Conservation (phyloP, 2,329 filamentous ascomycete species). For the Fusarium pseudonygamai region DNA sequence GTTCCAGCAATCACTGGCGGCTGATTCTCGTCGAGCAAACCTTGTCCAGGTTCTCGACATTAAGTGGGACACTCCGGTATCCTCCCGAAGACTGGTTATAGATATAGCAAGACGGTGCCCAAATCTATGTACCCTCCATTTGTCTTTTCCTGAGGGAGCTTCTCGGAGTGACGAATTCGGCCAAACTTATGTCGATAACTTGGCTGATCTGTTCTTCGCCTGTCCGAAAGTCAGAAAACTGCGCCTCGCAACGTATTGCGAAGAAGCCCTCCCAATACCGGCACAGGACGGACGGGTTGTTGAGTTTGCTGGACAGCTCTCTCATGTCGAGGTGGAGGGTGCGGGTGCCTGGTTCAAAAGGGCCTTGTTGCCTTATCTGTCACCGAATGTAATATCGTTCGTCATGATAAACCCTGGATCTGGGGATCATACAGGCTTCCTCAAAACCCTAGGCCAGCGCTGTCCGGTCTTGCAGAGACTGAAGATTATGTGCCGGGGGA, state of each 20-base stretch:
- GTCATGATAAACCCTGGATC: too few relatives aligned
- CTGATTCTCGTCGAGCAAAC: neutral
- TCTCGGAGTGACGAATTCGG: neutral
- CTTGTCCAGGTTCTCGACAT: conserved; percentile 2
- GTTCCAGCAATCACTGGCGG: neutral
- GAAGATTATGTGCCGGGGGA: accelerated
- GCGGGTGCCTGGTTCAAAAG: neutral
- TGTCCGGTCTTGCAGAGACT: neutral
- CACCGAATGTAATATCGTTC: neutral
- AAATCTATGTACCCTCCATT: neutral
- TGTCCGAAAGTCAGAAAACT: neutral
- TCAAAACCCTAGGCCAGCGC: neutral
- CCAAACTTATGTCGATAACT: neutral
- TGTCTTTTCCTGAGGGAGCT: accelerated
- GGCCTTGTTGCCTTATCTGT: neutral
- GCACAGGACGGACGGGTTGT: too few relatives aligned
- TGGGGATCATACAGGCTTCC: neutral
- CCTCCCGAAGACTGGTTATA: neutral
- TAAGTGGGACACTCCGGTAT: neutral
- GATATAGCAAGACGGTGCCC: conserved; percentile 8
- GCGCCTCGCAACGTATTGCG: too few relatives aligned
- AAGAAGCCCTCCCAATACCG: neutral
- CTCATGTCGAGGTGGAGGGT: neutral
- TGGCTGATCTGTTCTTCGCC: neutral
- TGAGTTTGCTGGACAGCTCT: neutral